phyloP scores from a whole-genome alignment of 345 rosid genomes.

The Eucalyptus sp. region DNA sequence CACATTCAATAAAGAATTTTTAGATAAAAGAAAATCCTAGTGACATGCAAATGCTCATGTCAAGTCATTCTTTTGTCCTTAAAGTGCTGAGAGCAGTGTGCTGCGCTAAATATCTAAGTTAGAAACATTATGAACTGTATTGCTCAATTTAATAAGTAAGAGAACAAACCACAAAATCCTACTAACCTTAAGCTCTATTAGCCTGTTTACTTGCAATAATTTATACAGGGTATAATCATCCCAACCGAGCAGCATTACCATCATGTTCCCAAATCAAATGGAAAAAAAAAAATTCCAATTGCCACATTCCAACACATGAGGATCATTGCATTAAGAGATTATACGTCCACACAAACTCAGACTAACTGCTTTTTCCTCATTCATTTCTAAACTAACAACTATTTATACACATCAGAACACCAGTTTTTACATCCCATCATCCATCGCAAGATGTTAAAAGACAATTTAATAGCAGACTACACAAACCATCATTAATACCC shows the following conservation, averaged over 20 bases:
- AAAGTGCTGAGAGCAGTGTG: background rate
- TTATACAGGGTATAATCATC: background rate
- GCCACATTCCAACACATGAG: background rate
- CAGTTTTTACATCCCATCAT: background rate
- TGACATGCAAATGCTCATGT: background rate
- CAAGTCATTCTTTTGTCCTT: background rate
- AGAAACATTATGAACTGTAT: background rate
- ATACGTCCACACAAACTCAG: background rate
- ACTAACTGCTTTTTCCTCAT: background rate
- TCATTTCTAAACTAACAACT: background rate
- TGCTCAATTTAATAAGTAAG: background rate
- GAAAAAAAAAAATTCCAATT: background rate
- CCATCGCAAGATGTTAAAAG: background rate
- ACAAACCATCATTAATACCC: background rate
- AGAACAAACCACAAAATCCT: background rate
- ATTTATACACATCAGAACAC: background rate
- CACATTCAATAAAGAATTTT: background rate
- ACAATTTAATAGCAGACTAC: background rate
- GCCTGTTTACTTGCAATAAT: background rate
- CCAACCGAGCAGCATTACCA: background rate
- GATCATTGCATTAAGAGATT: background rate
- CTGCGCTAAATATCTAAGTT: background rate
- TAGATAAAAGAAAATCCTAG: background rate
- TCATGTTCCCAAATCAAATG: background rate
- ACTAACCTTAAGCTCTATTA: background rate